Evolutionary conservation across 257 asterid species (phyloP).

Genomic region (Solanum pennellii): DNA sequence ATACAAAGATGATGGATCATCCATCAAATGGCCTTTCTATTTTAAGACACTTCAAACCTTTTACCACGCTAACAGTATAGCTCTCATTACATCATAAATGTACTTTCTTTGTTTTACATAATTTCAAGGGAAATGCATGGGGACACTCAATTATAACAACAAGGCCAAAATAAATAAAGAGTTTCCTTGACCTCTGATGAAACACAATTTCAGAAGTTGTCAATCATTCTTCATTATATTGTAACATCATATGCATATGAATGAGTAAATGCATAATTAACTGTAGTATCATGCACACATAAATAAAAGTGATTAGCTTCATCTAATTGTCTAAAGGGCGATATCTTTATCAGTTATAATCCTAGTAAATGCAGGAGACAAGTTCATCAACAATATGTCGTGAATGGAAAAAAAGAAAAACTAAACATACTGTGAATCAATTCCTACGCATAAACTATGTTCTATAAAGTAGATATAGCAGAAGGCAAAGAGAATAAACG

Average conservation of each 20-base stretch:
- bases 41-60: slow-evolving; percentile 44
- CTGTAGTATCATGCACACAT: not conserved
- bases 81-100: not conserved
- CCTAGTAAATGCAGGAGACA: not conserved
- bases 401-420: not conserved
- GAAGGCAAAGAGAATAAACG: not conserved
- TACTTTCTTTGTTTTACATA: not conserved
- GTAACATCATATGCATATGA: not conserved
- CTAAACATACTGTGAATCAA: not conserved
- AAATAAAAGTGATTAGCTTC: not conserved
- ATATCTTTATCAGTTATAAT: not conserved
- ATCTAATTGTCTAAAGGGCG: not conserved
- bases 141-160: not conserved
- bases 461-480: not conserved
- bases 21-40: not conserved
- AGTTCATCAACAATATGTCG: not conserved
- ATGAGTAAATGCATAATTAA: not conserved
- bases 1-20: not conserved
- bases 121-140: not conserved
- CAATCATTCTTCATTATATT: not conserved
- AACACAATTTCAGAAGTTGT: not conserved
- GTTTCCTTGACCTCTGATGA: not conserved
- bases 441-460: not conserved
- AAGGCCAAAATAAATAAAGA: not conserved
- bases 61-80: not conserved